Conservation (phyloP, 1,284 basidiomycete species). For the Stereum hirsutum region DNA sequence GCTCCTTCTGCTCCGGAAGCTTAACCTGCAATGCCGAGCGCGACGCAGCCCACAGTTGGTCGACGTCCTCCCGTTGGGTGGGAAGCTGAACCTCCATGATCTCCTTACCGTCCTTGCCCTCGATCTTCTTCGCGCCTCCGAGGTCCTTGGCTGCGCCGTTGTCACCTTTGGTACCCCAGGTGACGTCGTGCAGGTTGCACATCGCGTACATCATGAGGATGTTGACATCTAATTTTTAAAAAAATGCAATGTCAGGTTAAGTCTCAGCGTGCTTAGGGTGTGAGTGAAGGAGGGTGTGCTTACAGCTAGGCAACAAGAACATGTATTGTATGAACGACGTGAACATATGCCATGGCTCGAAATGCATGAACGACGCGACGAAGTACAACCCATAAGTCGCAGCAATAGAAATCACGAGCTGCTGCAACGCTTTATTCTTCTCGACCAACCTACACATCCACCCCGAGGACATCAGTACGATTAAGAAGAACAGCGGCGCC, state of each 20-base stretch:
- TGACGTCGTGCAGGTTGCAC: constrained; percentile 87
- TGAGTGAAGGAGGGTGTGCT: constrained; percentile 18
- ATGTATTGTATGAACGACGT: constrained; percentile 82
- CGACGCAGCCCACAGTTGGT: constrained; percentile 76
- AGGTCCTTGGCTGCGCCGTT: constrained; percentile 81
- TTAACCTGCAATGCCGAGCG: constrained; percentile 57
- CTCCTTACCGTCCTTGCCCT: constrained; percentile 75
- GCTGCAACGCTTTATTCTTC: constrained; percentile 64
- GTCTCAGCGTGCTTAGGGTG: too few species aligned
- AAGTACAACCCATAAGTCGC: constrained; percentile 90
- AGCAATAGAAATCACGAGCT: constrained; percentile 71
- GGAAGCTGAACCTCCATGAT: constrained; percentile 81
- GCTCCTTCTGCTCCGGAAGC: constrained; percentile 64
- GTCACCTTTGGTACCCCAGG: constrained; percentile 90
- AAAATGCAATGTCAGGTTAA: too few species aligned
- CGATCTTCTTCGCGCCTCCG: constrained; percentile 82
- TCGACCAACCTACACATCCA: constrained; percentile 53
- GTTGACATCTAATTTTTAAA: constrained; percentile 68
- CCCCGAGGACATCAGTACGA: constrained; percentile 7
- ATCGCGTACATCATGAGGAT: constrained; percentile 90
- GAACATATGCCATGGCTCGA: constrained; percentile 94
- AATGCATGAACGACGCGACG: constrained; percentile 76
- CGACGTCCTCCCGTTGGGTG: constrained; percentile 76
- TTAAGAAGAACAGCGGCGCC: constrained; percentile 1
- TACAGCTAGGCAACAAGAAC: constrained; percentile 70